phyloP scores from a whole-genome alignment of 495 filamentous ascomycete genomes.

The Talaromyces nanjingensis region DNA sequence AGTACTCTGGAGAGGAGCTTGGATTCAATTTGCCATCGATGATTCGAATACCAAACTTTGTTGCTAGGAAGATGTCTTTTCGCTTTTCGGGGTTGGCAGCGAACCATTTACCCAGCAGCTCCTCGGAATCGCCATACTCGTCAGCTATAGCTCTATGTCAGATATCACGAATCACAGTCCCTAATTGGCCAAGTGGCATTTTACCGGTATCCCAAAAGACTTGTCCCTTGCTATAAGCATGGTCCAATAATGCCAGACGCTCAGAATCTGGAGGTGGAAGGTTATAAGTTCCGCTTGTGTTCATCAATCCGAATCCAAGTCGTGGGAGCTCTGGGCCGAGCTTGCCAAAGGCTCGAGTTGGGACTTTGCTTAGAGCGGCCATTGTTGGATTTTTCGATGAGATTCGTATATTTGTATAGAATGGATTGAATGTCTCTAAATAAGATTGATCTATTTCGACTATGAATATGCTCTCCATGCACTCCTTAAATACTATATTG shows the following conservation, averaged over 20 bases:
- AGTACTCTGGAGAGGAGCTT: slow-evolving; percentile 47
- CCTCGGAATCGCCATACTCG: slow-evolving; percentile 32
- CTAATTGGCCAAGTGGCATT: background rate
- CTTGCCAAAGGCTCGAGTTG: slow-evolving; percentile 42
- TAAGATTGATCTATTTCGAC: too few species aligned
- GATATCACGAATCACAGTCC: background rate
- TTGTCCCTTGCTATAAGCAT: slow-evolving; percentile 44
- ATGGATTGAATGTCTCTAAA: background rate
- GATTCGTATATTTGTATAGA: background rate
- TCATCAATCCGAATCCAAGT: slow-evolving; percentile 53
- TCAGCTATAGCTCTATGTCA: slow-evolving; percentile 31
- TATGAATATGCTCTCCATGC: too few species aligned
- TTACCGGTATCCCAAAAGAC: slow-evolving; percentile 51
- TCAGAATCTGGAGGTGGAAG: slow-evolving; percentile 27
- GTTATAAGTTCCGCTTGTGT: slow-evolving; percentile 41
- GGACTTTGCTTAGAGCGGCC: background rate
- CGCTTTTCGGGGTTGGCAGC: slow-evolving; percentile 42
- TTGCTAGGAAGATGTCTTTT: slow-evolving; percentile 50
- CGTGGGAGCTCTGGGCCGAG: slow-evolving; percentile 48
- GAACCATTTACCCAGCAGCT: slow-evolving; percentile 49
- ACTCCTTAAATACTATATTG: background rate
- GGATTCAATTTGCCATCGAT: background rate
- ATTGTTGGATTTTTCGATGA: background rate
- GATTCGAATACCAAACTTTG: slow-evolving; percentile 45
- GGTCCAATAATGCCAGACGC: slow-evolving; percentile 35